These are phyloP conservation scores for Hypoxylon cercidicola DNA, from an alignment of 495 filamentous ascomycete species.

Conservation along the genomic window DNA sequence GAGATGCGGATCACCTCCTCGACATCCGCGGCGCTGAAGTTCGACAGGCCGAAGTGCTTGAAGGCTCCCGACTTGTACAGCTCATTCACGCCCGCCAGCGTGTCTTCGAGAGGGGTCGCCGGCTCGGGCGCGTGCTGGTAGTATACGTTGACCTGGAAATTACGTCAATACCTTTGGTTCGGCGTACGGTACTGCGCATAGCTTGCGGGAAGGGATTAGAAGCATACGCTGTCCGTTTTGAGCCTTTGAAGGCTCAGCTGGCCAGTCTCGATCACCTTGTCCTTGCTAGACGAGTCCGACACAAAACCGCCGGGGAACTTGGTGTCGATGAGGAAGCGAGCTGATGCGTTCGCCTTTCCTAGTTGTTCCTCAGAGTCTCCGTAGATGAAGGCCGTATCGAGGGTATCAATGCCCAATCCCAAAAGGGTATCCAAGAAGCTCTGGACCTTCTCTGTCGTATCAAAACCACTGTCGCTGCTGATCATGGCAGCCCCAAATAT, in stretches of 20 bases:
- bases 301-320: slow-evolving; percentile 49
- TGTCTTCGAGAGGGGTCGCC: slow-evolving; percentile 54
- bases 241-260: slow-evolving; percentile 7
- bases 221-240: not conserved
- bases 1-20: slow-evolving; percentile 53
- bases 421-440: slow-evolving; percentile 28
- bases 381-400: slow-evolving; percentile 53
- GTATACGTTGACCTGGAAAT: slow-evolving; percentile 39
- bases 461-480: not conserved
- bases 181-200: not conserved
- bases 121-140: slow-evolving; percentile 58
- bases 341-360: slow-evolving; percentile 35
- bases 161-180: not conserved
- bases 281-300: slow-evolving; percentile 6
- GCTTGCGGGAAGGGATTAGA: not conserved
- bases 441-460: slow-evolving; percentile 4
- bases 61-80: slow-evolving; percentile 51
- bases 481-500: not conserved
- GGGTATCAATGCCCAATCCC: slow-evolving; percentile 41
- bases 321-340: slow-evolving; percentile 51
- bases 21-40: slow-evolving; percentile 56
- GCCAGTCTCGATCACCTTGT: slow-evolving; percentile 7
- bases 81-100: slow-evolving; percentile 52
- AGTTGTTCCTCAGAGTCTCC: slow-evolving; percentile 44
- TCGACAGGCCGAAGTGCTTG: slow-evolving; percentile 56